Percentiles rank a stretch among this genome's conserved stretches.
These are phyloP conservation scores for Aspergillus phoenicis DNA, from an alignment of 2,329 filamentous ascomycete species.

Conservation along the genomic window DNA sequence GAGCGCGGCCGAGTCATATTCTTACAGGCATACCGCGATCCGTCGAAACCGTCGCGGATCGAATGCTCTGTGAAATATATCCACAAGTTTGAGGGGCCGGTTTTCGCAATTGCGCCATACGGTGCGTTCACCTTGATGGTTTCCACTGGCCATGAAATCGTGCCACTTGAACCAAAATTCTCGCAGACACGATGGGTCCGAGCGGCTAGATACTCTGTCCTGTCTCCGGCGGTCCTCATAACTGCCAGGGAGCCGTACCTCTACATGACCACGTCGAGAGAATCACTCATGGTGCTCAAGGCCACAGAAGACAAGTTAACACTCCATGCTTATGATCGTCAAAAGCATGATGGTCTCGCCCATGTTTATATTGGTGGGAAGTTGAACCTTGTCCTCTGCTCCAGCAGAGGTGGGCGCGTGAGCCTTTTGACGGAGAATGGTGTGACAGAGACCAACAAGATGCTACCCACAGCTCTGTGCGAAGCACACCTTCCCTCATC, in stretches of 20 bases:
- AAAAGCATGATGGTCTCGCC: conserved; percentile 36
- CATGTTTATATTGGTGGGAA: conserved; percentile 43
- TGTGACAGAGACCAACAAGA: conserved; percentile 31
- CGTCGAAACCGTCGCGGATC: conserved; percentile 30
- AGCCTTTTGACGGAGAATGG: conserved; percentile 39
- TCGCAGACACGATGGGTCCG: conserved; percentile 46
- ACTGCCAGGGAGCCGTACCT: conserved; percentile 51
- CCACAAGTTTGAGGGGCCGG: conserved; percentile 42
- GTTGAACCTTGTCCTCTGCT: conserved; percentile 52
- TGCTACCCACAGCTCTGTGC: conserved; percentile 33
- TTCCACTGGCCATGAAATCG: conserved; percentile 47
- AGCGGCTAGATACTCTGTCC: conserved; percentile 43
- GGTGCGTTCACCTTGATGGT: conserved; percentile 48
- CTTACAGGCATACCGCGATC: conserved; percentile 36
- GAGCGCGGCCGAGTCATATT: conserved; percentile 43
- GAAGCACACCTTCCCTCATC: conserved; percentile 41
- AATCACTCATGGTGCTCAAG: conserved; percentile 56
- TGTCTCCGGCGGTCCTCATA: conserved; percentile 55
- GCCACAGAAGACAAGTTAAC: conserved; percentile 39
- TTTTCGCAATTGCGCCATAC: conserved; percentile 60
- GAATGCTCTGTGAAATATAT: conserved; percentile 41
- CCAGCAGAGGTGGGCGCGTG: conserved; percentile 56
- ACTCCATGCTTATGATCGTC: conserved; percentile 38
- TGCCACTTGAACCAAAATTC: conserved; percentile 48
- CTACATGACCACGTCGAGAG: conserved; percentile 56